A percentile compares a stretch with the other conserved stretches of the same genome.
Evolutionary conservation across 495 filamentous ascomycete species (phyloP).

Genomic region (Penicillium robsamsonii): DNA sequence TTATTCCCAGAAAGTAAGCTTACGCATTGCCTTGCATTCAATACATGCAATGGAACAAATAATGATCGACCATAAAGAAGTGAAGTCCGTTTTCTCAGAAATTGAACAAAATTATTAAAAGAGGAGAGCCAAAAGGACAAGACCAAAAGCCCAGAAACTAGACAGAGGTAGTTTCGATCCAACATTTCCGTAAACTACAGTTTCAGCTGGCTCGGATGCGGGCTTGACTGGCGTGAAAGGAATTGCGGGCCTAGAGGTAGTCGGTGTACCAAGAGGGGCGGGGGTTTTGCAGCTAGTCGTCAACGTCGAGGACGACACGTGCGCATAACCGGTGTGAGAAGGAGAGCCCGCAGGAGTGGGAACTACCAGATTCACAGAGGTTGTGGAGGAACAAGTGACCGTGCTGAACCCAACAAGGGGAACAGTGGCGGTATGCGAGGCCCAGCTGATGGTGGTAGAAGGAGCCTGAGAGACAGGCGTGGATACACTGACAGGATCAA

Average conservation of each 20-base stretch:
- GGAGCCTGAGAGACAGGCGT: slow-evolving; percentile 31
- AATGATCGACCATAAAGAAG: neutral
- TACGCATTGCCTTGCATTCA: neutral
- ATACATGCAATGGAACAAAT: neutral
- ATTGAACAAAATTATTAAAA: neutral
- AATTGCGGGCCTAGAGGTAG: neutral
- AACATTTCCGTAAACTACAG: neutral
- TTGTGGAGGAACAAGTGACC: slow-evolving; percentile 33
- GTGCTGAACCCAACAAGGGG: slow-evolving; percentile 72
- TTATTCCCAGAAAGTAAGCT: neutral
- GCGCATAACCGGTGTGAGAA: neutral
- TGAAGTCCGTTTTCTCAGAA: neutral
- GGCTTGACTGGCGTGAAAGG: neutral
- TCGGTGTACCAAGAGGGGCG: neutral
- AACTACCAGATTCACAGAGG: slow-evolving; percentile 23
- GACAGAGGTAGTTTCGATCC: neutral
- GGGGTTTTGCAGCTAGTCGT: neutral
- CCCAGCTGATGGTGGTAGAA: slow-evolving; percentile 61
- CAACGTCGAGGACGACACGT: neutral
- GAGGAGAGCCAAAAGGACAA: slow-evolving; percentile 1
- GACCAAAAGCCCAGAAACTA: slow-evolving; percentile 4
- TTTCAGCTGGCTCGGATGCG: slow-evolving; percentile 1
- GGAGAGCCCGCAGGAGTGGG: slow-evolving; percentile 1
- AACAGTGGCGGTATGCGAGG: slow-evolving; percentile 62
- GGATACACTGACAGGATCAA: neutral